Percentiles rank a stretch among this genome's conserved stretches.
Evolutionary conservation across 805 yeast species (phyloP).

Genomic region (Kazachstania martiniae): DNA sequence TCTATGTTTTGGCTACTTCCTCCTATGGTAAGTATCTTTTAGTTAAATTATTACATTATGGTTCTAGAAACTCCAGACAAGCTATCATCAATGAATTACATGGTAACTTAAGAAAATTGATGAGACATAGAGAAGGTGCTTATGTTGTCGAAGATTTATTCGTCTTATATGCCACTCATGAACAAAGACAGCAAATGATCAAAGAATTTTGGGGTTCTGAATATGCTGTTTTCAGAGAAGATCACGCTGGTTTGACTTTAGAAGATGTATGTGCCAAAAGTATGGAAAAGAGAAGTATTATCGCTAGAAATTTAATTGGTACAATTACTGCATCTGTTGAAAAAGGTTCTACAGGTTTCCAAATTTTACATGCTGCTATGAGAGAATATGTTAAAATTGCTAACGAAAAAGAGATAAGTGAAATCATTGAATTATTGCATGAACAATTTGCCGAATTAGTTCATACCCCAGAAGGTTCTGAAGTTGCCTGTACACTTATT

Average conservation of each 20-base stretch:
- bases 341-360: slow-evolving; percentile 94
- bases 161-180: slow-evolving; percentile 72
- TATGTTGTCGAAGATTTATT: slow-evolving; percentile 91
- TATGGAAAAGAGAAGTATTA: slow-evolving; percentile 67
- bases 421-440: slow-evolving; percentile 67
- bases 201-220: slow-evolving; percentile 96
- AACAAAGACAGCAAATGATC: slow-evolving; percentile 82
- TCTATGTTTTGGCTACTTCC: slow-evolving; percentile 75
- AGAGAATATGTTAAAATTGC: slow-evolving; percentile 71
- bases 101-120: slow-evolving; percentile 80
- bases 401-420: slow-evolving; percentile 55
- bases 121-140: slow-evolving; percentile 97
- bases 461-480: slow-evolving; percentile 90
- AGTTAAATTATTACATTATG: slow-evolving; percentile 85
- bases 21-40: slow-evolving; percentile 88
- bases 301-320: slow-evolving; percentile 64
- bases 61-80: slow-evolving; percentile 70
- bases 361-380: slow-evolving; percentile 93
- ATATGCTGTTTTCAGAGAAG: slow-evolving; percentile 79
- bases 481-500: slow-evolving; percentile 73
- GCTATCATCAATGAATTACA: slow-evolving; percentile 73
- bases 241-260: slow-evolving; percentile 52
- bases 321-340: slow-evolving; percentile 86
- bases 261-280: slow-evolving; percentile 54
- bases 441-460: slow-evolving; percentile 92